Percentiles rank a stretch among this genome's conserved stretches.
These are phyloP conservation scores for Arthonia radiata DNA, from an alignment of 495 filamentous ascomycete species.

Conservation along the genomic window DNA sequence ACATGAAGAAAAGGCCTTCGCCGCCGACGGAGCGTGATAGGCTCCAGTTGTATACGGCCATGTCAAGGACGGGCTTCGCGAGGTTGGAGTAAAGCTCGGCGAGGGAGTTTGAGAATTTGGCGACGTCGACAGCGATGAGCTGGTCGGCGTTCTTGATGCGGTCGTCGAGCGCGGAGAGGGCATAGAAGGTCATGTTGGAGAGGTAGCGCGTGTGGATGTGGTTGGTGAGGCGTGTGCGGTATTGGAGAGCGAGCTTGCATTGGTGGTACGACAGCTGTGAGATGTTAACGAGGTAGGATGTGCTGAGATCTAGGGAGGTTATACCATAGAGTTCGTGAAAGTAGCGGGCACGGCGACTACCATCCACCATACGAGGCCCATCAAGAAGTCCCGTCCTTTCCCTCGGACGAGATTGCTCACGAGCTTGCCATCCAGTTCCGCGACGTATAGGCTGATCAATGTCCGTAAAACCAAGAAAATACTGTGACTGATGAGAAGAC, in stretches of 20 bases:
- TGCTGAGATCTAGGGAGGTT: background rate
- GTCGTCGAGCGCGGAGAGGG: slow-evolving; percentile 82
- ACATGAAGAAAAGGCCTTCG: slow-evolving; percentile 86
- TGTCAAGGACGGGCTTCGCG: slow-evolving; percentile 86
- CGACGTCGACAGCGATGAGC: slow-evolving; percentile 85
- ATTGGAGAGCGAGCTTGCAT: slow-evolving; percentile 75
- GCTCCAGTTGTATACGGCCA: slow-evolving; percentile 87
- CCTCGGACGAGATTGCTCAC: slow-evolving; percentile 81
- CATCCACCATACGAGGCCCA: slow-evolving; percentile 95
- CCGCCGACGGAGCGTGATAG: slow-evolving; percentile 82
- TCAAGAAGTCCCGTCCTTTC: slow-evolving; percentile 73
- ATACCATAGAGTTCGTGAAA: slow-evolving; percentile 95
- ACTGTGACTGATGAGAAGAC: slow-evolving; percentile 64
- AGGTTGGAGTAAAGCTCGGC: slow-evolving; percentile 92
- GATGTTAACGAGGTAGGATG: slow-evolving; percentile 1
- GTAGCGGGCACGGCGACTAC: slow-evolving; percentile 88
- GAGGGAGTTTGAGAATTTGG: slow-evolving; percentile 83
- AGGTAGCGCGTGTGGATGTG: slow-evolving; percentile 87
- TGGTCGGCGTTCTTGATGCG: slow-evolving; percentile 98
- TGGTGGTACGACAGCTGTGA: slow-evolving; percentile 83
- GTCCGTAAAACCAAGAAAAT: slow-evolving; percentile 64
- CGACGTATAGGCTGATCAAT: slow-evolving; percentile 80
- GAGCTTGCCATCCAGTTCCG: slow-evolving; percentile 77
- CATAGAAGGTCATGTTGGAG: slow-evolving; percentile 91
- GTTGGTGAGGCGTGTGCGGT: slow-evolving; percentile 72